Conservation (phyloP, 1,284 basidiomycete genomes). For the Lentinus polychrous region DNA sequence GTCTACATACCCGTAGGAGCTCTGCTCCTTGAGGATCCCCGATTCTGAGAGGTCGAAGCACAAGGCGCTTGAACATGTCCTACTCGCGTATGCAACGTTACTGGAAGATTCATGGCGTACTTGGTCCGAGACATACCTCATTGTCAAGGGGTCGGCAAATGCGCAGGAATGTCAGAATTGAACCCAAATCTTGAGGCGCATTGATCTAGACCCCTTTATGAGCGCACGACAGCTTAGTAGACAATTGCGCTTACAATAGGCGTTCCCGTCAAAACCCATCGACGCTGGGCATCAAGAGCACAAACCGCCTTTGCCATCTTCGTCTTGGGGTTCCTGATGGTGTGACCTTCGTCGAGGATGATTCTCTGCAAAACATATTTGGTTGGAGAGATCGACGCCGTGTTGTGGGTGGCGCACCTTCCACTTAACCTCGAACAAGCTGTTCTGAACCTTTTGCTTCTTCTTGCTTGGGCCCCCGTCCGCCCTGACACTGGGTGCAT, state of each 20-base stretch:
- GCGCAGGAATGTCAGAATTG: constrained; percentile 73
- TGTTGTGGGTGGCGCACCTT: constrained; percentile 40
- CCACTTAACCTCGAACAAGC: constrained; percentile 70
- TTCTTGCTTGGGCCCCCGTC: constrained; percentile 36
- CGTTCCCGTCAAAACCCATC: constrained; percentile 81
- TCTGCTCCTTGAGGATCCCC: constrained; percentile 61
- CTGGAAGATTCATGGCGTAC: neutral
- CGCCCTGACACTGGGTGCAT: constrained; percentile 15
- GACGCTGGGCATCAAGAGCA: constrained; percentile 62
- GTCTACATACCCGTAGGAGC: constrained; percentile 64
- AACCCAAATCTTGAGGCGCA: constrained; percentile 61
- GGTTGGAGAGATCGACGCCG: neutral
- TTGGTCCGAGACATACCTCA: constrained; percentile 28
- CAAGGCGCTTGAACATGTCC: constrained; percentile 72
- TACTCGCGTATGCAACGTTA: neutral
- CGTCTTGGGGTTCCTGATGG: constrained; percentile 77
- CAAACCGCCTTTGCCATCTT: constrained; percentile 75
- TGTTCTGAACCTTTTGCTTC: constrained; percentile 41
- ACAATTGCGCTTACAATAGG: constrained; percentile 61
- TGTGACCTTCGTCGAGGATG: constrained; percentile 86
- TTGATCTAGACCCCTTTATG: constrained; percentile 26
- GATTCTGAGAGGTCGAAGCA: constrained; percentile 66
- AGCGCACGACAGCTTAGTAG: neutral
- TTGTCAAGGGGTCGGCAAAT: constrained; percentile 80
- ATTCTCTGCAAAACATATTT: constrained; percentile 42